Evolutionary conservation across 129 eudicot species (phyloP), one percentile per base, ranked within the genome.

Genomic region (Flaveria sonorensis): DNA sequence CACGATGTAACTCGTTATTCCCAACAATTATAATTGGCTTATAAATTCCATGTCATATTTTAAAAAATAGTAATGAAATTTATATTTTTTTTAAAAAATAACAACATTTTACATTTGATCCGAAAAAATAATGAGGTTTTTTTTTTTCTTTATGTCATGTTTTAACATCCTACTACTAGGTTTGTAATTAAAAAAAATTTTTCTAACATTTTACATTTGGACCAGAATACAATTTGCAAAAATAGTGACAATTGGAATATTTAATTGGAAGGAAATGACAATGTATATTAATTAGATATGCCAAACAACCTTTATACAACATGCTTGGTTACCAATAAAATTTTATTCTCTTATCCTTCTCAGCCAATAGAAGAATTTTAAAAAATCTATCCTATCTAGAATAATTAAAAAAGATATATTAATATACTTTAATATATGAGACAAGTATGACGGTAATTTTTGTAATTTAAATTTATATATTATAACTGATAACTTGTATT

Each of bases 251-350:
- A 7, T 36, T 36, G 6, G 40, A 61, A 61, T 45, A 61, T 62
- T 45, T 46, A 62, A 46, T 75, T 26, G 71, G 45, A 12, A 61
- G 68, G 43, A 14, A 7, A 68, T 20, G 57, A 68, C 56, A 68
- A 45, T 45, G 23, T 43, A 21, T 16, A 40, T 73, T 10, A 60
- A 67, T 39, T 53, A 55, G 10, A 77, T 68, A 77, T 43, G 70
- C 70, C 81, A 77, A 78, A 70, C 74, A 70, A 70, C 64, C 72
- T 78, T 70, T 26, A 79, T 76, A 79, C 82, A 79, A 79, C 65
- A 65, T 48, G 21, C 18, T 52, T 52, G 60, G n/a, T n/a, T 52
- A 8, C 52, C 52, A 47, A 8, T 47, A 52, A 7, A 16, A 52
- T 52, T 20, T 52, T n/a, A 16, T 52, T 52, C 60, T n/a, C 60